These are phyloP conservation scores for Sisymbrium altissimum DNA, from an alignment of 345 rosid species.

Conservation along the genomic window DNA sequence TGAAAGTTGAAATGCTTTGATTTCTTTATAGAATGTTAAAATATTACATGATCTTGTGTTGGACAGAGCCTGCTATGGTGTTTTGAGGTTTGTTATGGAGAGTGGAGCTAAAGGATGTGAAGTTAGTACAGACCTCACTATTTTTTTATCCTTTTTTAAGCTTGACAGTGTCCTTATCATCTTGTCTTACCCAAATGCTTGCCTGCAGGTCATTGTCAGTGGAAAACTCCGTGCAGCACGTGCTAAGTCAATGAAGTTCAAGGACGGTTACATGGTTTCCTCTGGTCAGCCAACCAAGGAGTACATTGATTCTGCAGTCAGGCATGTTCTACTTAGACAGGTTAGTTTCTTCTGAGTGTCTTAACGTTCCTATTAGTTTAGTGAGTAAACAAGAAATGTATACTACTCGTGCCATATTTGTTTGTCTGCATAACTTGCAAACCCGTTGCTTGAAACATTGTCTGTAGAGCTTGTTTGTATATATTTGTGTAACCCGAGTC, in stretches of 20 bases:
- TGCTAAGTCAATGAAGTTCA: constrained; percentile 94
- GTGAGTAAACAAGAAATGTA: too few species aligned
- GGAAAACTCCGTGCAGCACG: constrained; percentile 89
- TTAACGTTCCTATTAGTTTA: too few species aligned
- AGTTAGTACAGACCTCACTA: constrained; percentile 30
- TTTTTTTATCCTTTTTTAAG: not conserved
- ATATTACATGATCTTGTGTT: not conserved
- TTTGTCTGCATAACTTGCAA: not conserved
- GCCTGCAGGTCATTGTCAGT: constrained; percentile 75
- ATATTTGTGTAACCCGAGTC: not conserved
- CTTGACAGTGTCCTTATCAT: not conserved
- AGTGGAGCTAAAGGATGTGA: constrained; percentile 92
- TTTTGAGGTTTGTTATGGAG: constrained; percentile 77
- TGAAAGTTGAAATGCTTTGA: too few species aligned
- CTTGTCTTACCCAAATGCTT: not conserved
- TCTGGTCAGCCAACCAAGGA: constrained; percentile 92
- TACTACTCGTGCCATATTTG: not conserved
- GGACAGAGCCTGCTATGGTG: constrained; percentile 86
- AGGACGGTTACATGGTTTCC: constrained; percentile 95
- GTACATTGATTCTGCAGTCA: constrained; percentile 85
- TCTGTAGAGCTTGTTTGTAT: too few species aligned
- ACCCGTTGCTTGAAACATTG: not conserved
- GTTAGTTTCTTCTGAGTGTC: constrained; percentile 27
- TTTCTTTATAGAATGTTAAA: not conserved
- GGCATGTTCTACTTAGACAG: constrained; percentile 90